Conservation (phyloP, 78 protist species). For the Dictyostelium discoideum region DNA sequence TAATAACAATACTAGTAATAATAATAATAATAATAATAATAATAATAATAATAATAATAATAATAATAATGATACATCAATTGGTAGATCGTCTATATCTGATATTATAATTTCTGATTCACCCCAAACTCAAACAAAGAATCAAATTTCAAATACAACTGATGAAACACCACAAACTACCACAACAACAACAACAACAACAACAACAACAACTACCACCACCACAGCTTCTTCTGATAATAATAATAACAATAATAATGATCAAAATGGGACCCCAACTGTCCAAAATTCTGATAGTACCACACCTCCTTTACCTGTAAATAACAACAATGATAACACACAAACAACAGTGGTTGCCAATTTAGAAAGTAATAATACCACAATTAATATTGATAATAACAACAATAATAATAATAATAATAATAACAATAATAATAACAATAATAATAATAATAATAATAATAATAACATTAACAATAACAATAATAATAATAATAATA, state of each 20-base stretch:
- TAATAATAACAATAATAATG: neutral
- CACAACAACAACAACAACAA: neutral
- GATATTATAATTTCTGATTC: neutral
- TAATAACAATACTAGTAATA: neutral
- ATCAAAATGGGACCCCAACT: neutral
- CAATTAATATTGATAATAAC: neutral
- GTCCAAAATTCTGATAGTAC: neutral
- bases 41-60: neutral
- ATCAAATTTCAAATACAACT: neutral
- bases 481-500: constrained; percentile 12
- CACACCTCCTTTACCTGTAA: neutral
- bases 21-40: neutral
- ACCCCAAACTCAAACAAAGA: neutral
- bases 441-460: neutral
- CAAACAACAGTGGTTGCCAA: neutral
- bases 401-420: neutral
- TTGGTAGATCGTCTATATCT: neutral
- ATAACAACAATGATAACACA: neutral
- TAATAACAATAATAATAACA: neutral
- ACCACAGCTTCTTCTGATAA: neutral
- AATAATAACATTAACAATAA: neutral
- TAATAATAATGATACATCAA: neutral
- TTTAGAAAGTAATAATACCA: neutral
- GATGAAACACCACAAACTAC: neutral
- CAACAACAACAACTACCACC: neutral